phyloP scores from a whole-genome alignment of 768 basidiomycete species.

The Serendipita vermifera region DNA sequence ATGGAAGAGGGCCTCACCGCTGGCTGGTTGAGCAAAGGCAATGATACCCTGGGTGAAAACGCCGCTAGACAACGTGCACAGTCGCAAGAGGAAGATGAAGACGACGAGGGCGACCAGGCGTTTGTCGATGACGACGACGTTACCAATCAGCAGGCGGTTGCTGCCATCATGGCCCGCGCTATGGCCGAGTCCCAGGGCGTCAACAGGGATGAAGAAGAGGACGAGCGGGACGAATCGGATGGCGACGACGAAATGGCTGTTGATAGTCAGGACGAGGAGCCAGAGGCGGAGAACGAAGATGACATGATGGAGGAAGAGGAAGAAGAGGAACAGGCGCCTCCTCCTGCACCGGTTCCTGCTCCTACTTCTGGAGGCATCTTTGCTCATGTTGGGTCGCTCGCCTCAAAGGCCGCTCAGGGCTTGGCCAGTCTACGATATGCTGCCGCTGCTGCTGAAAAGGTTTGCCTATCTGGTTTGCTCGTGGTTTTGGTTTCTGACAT shows the following conservation, averaged over 20 bases:
- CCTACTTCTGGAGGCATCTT: conserved; percentile 24
- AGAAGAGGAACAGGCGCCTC: conserved; percentile 31
- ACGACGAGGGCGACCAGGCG: background rate
- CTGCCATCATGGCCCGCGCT: too few relatives aligned
- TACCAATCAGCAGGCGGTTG: too few relatives aligned
- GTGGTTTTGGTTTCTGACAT: background rate
- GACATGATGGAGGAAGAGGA: conserved; percentile 24
- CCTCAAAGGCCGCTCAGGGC: conserved; percentile 16
- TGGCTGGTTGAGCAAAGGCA: background rate
- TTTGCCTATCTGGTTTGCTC: conserved; percentile 24
- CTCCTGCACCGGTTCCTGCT: conserved; percentile 27
- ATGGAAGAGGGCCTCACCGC: background rate
- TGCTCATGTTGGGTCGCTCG: conserved; percentile 20
- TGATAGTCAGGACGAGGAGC: conserved; percentile 28
- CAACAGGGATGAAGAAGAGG: background rate
- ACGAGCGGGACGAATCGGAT: conserved; percentile 15
- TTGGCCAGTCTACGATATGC: conserved; percentile 75
- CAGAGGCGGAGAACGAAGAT: conserved; percentile 27
- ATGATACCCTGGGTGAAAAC: background rate
- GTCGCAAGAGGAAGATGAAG: background rate
- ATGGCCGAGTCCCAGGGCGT: background rate
- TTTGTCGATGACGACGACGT: conserved; percentile 1
- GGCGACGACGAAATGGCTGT: conserved; percentile 18
- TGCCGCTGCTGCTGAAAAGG: conserved; percentile 79
- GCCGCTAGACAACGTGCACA: too few relatives aligned